Conservation (phyloP, 257 asterid genomes). For the Plantago ovata region DNA sequence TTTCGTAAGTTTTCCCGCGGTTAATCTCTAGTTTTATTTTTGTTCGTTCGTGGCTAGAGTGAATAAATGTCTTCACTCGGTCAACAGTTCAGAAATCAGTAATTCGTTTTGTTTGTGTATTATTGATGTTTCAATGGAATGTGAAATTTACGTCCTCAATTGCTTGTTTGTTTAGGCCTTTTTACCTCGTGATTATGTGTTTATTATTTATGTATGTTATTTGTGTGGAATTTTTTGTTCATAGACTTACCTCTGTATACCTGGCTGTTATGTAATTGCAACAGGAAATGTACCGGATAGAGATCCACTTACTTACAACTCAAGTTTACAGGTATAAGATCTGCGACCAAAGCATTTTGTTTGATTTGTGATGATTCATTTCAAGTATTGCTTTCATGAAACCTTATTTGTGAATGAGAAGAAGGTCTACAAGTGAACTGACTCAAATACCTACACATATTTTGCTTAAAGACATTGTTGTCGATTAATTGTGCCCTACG, state of each 20-base stretch:
- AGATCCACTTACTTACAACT: conserved; percentile 77
- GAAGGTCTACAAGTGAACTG: no score
- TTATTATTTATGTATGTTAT: neutral
- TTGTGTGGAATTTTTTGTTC: neutral
- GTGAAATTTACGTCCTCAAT: neutral
- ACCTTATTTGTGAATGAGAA: no score
- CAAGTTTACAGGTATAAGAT: conserved; percentile 77
- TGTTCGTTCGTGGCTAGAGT: no score
- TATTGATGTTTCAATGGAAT: neutral
- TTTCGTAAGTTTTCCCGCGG: conserved; percentile 54
- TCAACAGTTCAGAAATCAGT: no score
- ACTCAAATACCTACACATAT: no score
- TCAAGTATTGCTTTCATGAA: neutral
- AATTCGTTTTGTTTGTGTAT: neutral
- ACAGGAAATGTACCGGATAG: conserved; percentile 93
- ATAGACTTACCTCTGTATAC: neutral
- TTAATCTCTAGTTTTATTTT: no score
- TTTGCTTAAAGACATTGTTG: no score
- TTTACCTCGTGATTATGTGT: neutral
- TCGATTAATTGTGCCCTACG: no score
- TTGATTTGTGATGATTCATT: neutral
- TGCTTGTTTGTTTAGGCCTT: neutral
- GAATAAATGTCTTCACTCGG: no score
- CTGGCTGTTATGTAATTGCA: conserved; percentile 14
- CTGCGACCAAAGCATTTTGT: conserved; percentile 5